phyloP scores from a whole-genome alignment of 2,329 filamentous ascomycete genomes.

The Neofusicoccum kwambonambiense region DNA sequence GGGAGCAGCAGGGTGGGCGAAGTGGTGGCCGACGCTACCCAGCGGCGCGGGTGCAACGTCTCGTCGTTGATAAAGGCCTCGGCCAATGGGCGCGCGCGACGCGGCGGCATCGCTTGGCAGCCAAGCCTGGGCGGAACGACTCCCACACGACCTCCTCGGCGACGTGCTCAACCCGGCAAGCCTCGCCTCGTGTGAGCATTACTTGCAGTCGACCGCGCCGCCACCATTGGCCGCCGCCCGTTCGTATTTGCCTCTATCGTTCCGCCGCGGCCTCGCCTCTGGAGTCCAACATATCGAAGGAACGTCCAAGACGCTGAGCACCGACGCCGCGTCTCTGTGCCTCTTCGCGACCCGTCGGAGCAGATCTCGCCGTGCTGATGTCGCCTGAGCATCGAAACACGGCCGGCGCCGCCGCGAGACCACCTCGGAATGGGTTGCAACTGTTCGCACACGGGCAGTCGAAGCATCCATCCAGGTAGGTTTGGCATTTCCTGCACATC shows the following conservation, averaged over 20 bases:
- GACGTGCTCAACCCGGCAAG: not conserved
- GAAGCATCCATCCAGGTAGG: no score
- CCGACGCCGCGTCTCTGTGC: not conserved
- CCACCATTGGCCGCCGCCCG: not conserved
- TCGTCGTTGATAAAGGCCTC: not conserved
- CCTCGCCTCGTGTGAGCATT: not conserved
- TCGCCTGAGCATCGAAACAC: slow-evolving; percentile 1
- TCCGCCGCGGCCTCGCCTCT: not conserved
- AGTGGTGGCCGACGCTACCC: not conserved
- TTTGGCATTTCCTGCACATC: no score
- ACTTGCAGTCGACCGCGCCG: not conserved
- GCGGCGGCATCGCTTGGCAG: not conserved
- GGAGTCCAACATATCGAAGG: not conserved
- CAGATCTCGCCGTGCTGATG: not conserved
- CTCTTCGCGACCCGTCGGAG: not conserved
- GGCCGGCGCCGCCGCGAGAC: not conserved
- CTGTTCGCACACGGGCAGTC: no score
- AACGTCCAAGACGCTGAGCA: not conserved
- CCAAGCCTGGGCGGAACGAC: slow-evolving; percentile 3
- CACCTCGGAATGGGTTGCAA: no score
- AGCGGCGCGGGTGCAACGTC: not conserved
- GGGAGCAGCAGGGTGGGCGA: not conserved
- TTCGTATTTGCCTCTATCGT: slow-evolving; percentile 4
- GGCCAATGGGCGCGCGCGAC: not conserved
- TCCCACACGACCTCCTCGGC: not conserved